phyloP scores from a whole-genome alignment of 805 yeast species.

The Priceomyces medius region DNA sequence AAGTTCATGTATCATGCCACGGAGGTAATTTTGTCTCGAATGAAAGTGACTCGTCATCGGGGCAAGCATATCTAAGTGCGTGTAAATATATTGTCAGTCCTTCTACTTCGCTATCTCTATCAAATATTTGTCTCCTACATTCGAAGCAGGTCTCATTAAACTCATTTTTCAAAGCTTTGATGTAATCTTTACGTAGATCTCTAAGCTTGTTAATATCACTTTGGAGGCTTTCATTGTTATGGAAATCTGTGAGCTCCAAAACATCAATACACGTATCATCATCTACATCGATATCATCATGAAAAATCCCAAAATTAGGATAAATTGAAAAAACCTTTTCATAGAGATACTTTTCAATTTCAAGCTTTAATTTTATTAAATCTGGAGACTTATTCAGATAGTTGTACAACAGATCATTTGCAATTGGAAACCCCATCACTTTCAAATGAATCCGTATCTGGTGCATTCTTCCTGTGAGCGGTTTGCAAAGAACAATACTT shows the following conservation, averaged over 20 bases:
- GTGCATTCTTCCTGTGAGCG: slow-evolving; percentile 55
- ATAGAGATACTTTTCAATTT: slow-evolving; percentile 25
- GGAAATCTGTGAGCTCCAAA: slow-evolving; percentile 12
- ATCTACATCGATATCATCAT: slow-evolving; percentile 5
- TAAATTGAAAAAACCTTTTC: slow-evolving; percentile 13
- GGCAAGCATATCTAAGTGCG: slow-evolving; percentile 37
- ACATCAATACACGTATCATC: slow-evolving; percentile 15
- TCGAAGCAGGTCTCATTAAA: slow-evolving; percentile 24
- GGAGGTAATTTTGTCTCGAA: slow-evolving; percentile 46
- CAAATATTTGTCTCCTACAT: slow-evolving; percentile 34
- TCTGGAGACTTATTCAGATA: slow-evolving; percentile 9
- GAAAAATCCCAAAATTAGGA: slow-evolving; percentile 15
- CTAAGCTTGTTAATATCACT: slow-evolving; percentile 18
- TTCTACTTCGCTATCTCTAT: slow-evolving; percentile 24
- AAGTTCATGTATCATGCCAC: slow-evolving; percentile 40
- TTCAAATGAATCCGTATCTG: slow-evolving; percentile 57
- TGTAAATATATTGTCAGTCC: slow-evolving; percentile 46
- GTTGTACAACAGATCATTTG: slow-evolving; percentile 60
- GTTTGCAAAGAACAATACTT: slow-evolving; percentile 49
- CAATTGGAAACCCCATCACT: slow-evolving; percentile 76
- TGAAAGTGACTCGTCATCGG: slow-evolving; percentile 24
- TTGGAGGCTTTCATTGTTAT: slow-evolving; percentile 9
- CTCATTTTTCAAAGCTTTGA: slow-evolving; percentile 28
- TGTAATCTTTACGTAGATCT: slow-evolving; percentile 20
- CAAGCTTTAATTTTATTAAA: slow-evolving; percentile 15